Base-by-base conservation (phyloP, 2,329 filamentous ascomycete species). In the Aspergillus awamori region DNA sequence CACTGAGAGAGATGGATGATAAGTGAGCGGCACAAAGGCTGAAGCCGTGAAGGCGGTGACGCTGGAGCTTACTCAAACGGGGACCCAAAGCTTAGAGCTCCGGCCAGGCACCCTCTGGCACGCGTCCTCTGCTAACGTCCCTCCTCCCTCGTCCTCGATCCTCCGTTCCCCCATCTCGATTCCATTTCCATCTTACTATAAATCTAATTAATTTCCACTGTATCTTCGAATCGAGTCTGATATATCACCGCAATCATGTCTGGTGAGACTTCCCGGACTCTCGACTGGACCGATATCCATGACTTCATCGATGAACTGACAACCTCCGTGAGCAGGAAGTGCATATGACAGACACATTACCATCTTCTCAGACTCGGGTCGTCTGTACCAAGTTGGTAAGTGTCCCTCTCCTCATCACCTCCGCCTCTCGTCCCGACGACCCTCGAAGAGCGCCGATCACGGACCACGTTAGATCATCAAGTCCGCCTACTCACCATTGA, bases 261-360 rank as follows among this genome's bases (percentile, higher is more conserved):
- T 67, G 79, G 79, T 81, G 71, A 66, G 76, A 53, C 58, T 30
- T 13, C 38, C 38, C 53, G 15, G 51, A 33, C 52, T 51, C 55
- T 63, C 57, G 51, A 57, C 57, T 52, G 55, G 58, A 36, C 47
- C 43, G 47, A 59, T 52, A 61, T 61, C 56, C 70, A 70, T 70
- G 68, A 72, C 70, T 72, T 72, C 70, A 72, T 67, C 67, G 59
- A 64, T 63, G 30, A 59, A 68, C 69, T 72, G 57, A 73, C 72
- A 57, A 60, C 65, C 60, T 66, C 63, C 70, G 59, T 65, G 65
- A 65, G 67, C 73, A 92, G 89, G 89, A 80, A 90, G 88, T 81
- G 89, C 91, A 81, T 98, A 96, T 82, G 95, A 99, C 82, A 88
- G 95, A 84, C 95, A 99, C 82, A 99, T 99, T 75, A 99, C 95